These are phyloP conservation scores for Byssothecium circinans DNA, from an alignment of 2,329 filamentous ascomycete genomes.

Conservation along the genomic window DNA sequence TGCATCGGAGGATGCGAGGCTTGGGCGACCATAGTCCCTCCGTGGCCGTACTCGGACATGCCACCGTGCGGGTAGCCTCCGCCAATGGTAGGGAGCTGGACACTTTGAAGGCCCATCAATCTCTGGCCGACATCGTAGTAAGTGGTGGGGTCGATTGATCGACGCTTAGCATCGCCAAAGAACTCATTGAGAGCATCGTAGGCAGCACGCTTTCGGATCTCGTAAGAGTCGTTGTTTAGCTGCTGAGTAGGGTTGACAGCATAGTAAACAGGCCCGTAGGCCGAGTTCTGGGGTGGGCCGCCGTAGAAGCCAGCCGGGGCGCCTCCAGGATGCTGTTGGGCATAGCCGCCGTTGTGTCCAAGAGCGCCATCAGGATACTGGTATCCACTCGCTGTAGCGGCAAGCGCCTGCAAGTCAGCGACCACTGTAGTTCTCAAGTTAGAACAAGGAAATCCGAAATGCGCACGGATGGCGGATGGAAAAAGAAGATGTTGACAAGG, in stretches of 20 bases:
- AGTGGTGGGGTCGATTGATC: constrained; percentile 84
- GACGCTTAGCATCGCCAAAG: constrained; percentile 89
- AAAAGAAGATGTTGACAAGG: constrained; percentile 3
- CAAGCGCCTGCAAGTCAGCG: constrained; percentile 53
- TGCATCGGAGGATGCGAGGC: constrained; percentile 67
- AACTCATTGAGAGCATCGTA: constrained; percentile 91
- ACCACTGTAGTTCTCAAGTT: constrained; percentile 43
- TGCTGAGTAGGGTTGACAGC: constrained; percentile 68
- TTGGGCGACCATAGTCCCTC: constrained; percentile 57
- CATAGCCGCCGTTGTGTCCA: constrained; percentile 40
- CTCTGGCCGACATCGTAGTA: constrained; percentile 90
- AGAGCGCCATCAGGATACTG: constrained; percentile 48
- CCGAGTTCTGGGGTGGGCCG: constrained; percentile 55
- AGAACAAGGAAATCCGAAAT: constrained; percentile 28
- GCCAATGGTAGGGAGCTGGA: constrained; percentile 53
- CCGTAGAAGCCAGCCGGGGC: constrained; percentile 55
- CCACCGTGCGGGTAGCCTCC: constrained; percentile 31
- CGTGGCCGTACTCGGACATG: constrained; percentile 55
- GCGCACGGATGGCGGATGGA: constrained; percentile 6
- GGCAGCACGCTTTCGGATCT: constrained; percentile 75
- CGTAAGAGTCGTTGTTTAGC: constrained; percentile 66
- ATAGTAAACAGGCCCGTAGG: constrained; percentile 76
- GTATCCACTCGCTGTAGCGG: constrained; percentile 53
- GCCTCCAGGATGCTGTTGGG: constrained; percentile 56
- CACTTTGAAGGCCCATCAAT: constrained; percentile 76